Evolutionary conservation across 129 eudicot genomes (phyloP).

Genomic region (Arctium lappa): DNA sequence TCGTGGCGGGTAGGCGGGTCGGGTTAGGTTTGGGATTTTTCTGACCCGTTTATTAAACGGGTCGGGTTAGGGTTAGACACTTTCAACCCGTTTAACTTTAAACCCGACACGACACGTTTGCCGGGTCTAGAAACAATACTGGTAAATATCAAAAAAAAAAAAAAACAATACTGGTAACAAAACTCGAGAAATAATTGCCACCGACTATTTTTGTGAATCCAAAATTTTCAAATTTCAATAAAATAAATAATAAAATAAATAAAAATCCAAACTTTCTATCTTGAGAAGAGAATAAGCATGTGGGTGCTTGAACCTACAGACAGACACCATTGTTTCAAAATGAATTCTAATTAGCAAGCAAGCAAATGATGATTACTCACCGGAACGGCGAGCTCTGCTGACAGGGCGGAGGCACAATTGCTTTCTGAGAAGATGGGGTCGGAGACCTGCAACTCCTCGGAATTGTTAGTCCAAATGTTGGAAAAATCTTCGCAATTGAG

Average conservation of each 20-base stretch:
- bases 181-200: constrained; percentile 12
- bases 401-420: constrained; percentile 33
- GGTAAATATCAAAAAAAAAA: background rate
- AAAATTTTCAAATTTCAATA: constrained; percentile 9
- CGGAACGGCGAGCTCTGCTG: constrained; percentile 77
- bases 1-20: no score
- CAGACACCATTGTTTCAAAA: background rate
- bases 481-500: constrained; percentile 50
- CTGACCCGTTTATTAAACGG: no score
- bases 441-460: constrained; percentile 38
- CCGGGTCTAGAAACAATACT: background rate
- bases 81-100: no score
- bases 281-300: background rate
- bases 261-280: background rate
- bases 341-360: background rate
- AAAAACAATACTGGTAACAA: background rate
- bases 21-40: no score
- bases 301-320: background rate
- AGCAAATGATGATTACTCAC: constrained; percentile 29
- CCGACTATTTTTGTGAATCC: constrained; percentile 15
- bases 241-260: background rate
- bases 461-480: constrained; percentile 45
- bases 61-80: no score
- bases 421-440: constrained; percentile 49
- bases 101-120: no score